A percentile compares a stretch with the other conserved stretches of the same genome.
These are phyloP conservation scores for Talaromyces sp. DNA, from an alignment of 2,329 filamentous ascomycete genomes.

Conservation along the genomic window DNA sequence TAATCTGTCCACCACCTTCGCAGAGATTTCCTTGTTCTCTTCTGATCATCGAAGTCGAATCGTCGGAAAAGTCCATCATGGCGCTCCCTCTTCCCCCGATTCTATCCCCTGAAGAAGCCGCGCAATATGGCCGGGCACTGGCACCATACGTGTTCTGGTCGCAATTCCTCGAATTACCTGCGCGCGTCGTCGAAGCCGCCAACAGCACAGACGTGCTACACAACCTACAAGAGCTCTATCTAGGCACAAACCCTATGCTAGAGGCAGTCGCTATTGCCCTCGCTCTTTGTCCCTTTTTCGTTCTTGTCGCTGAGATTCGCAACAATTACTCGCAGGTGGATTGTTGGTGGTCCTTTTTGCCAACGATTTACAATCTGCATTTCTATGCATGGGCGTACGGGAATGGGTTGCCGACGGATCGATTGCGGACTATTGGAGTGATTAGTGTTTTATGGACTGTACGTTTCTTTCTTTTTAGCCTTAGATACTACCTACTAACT, in stretches of 20 bases:
- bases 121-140: constrained; percentile 69
- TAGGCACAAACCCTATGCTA: constrained; percentile 79
- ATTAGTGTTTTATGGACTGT: constrained; percentile 77
- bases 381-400: constrained; percentile 77
- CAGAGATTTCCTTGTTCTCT: background rate
- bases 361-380: constrained; percentile 79
- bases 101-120: constrained; percentile 65
- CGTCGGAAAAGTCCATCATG: constrained; percentile 42
- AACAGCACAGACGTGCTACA: constrained; percentile 59
- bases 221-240: constrained; percentile 66
- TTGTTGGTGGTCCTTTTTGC: constrained; percentile 83
- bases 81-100: constrained; percentile 62
- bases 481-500: background rate
- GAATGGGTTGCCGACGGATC: constrained; percentile 62
- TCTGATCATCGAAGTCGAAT: background rate
- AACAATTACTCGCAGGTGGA: constrained; percentile 97
- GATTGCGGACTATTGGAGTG: constrained; percentile 66
- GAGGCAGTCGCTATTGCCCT: constrained; percentile 68
- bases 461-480: constrained; percentile 29
- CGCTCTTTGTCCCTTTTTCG: constrained; percentile 64
- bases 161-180: constrained; percentile 65
- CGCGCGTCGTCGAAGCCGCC: constrained; percentile 56
- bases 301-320: constrained; percentile 77
- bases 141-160: constrained; percentile 59
- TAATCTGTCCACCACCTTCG: background rate